Evolutionary conservation across 1,284 basidiomycete species (phyloP).

Genomic region (Pulchroboletus neoregius): DNA sequence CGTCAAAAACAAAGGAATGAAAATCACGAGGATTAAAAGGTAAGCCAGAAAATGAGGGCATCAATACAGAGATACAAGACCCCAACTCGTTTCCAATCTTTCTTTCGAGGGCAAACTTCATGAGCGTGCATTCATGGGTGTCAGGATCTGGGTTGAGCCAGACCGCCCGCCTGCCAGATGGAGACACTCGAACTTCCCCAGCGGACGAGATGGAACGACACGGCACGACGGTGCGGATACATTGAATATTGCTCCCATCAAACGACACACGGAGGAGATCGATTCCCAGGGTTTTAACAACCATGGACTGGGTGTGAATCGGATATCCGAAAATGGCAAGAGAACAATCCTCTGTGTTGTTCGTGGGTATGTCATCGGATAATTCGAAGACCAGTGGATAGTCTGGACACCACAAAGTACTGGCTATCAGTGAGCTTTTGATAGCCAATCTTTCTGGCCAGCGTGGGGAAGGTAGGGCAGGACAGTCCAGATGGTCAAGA

Average conservation of each 20-base stretch:
- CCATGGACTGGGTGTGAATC: neutral
- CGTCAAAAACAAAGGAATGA: slow-evolving; percentile 27
- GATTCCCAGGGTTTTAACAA: slow-evolving; percentile 2
- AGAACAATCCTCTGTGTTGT: slow-evolving; percentile 6
- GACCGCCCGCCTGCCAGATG: slow-evolving; percentile 25
- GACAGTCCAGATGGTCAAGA: slow-evolving; percentile 6
- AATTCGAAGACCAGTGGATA: slow-evolving; percentile 7
- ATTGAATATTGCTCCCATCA: slow-evolving; percentile 9
- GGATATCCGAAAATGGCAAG: slow-evolving; percentile 19
- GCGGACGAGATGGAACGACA: slow-evolving; percentile 11
- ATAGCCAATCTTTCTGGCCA: slow-evolving; percentile 18
- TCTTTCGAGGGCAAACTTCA: slow-evolving; percentile 21
- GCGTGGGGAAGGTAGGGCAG: neutral
- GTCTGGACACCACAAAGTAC: slow-evolving; percentile 18
- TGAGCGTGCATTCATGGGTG: slow-evolving; percentile 15
- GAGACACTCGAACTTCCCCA: slow-evolving; percentile 20
- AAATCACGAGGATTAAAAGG: slow-evolving; percentile 23
- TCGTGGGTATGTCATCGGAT: slow-evolving; percentile 16
- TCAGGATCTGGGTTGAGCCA: slow-evolving; percentile 20
- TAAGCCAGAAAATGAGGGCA: slow-evolving; percentile 26
- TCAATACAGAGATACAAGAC: slow-evolving; percentile 18
- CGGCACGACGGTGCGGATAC: slow-evolving; percentile 3
- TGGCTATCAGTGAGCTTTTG: slow-evolving; percentile 9
- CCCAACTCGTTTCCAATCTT: neutral
- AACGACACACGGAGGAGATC: slow-evolving; percentile 17